Evolutionary conservation across 441 rosid species (phyloP), one percentile per base, ranked within the genome.

Genomic region (Brassica balearica): DNA sequence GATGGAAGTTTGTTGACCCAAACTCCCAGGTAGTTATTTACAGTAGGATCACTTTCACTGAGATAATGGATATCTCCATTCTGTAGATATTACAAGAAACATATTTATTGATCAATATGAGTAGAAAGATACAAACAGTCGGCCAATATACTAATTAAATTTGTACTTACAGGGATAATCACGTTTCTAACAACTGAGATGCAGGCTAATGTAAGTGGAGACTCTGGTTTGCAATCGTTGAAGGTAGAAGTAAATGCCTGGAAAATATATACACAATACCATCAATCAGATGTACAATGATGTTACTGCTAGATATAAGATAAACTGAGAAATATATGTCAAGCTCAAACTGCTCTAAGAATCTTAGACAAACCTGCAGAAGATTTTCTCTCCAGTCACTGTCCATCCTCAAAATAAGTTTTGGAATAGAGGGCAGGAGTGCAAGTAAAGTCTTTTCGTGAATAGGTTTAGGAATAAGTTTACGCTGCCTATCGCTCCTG

Each of bases 201-300:
- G 82, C 94, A 96, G 34, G 93, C 88, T 75, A 91, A 59, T 63
- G 86, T 92, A 58, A 91, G 81, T 14, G 85, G 38, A 80, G 97
- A 92, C 69, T 83, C 92, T 46, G 92, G 91, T 77, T 82, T 84
- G 82, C 97, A 92, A 68, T 77, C 80, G 77, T 71, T 86, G 83
- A 91, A 94, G 74, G 94, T 79, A 74, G 17, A 62, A n/a, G 95
- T 91, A 85, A 96, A 96, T 65, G 97, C 98, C 99, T 94, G 93
- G 74, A 84, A 69, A 17, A 76, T 11, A 48, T 11, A 58, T 10
- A 65, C 0, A 3, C 15, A 43, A 69, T 73, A 60, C 71, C 12
- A 55, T 59, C 36, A 69, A 41, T 74, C 51, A 69, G 41, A 43
- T 71, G 2, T 23, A 25, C 14, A 60, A 66, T 32, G 34, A 58